Conservation (phyloP, 805 yeast genomes). For the Vanderwaltozyma tropicalis region DNA sequence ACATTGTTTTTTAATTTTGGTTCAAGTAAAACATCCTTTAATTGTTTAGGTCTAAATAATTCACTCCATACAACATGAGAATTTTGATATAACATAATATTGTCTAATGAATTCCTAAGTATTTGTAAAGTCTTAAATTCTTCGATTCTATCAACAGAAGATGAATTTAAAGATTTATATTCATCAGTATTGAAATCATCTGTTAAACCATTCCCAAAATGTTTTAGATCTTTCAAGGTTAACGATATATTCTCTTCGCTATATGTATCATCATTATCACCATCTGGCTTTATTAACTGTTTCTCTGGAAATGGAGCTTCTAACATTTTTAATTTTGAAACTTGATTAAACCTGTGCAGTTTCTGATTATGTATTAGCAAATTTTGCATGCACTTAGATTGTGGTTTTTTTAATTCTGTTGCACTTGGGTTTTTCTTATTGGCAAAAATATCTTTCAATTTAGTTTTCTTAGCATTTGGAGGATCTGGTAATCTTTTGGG, state of each 20-base stretch:
- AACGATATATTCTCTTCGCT: not conserved
- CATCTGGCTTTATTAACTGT: slow-evolving; percentile 9
- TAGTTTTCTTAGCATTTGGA: slow-evolving; percentile 14
- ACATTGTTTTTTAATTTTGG: slow-evolving; percentile 13
- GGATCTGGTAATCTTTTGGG: slow-evolving; percentile 8
- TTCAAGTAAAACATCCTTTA: slow-evolving; percentile 26
- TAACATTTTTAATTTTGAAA: slow-evolving; percentile 12
- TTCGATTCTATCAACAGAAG: not conserved
- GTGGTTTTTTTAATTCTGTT: no score
- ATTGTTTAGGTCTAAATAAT: slow-evolving; percentile 22
- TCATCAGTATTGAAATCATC: slow-evolving; percentile 5
- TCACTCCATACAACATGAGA: slow-evolving; percentile 20
- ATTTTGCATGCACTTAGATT: no score
- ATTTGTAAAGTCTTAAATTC: not conserved
- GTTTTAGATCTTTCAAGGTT: not conserved
- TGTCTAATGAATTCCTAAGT: not conserved
- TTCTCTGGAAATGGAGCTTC: slow-evolving; percentile 14
- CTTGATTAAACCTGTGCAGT: slow-evolving; percentile 4
- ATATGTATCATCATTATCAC: not conserved
- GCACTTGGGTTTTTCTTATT: no score
- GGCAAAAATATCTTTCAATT: slow-evolving; percentile 17
- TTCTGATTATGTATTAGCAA: no score
- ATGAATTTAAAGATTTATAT: slow-evolving; percentile 11
- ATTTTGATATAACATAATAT: not conserved
- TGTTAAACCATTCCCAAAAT: slow-evolving; percentile 1